Conservation (phyloP, 768 basidiomycete species). For the Clavulina sp. region DNA sequence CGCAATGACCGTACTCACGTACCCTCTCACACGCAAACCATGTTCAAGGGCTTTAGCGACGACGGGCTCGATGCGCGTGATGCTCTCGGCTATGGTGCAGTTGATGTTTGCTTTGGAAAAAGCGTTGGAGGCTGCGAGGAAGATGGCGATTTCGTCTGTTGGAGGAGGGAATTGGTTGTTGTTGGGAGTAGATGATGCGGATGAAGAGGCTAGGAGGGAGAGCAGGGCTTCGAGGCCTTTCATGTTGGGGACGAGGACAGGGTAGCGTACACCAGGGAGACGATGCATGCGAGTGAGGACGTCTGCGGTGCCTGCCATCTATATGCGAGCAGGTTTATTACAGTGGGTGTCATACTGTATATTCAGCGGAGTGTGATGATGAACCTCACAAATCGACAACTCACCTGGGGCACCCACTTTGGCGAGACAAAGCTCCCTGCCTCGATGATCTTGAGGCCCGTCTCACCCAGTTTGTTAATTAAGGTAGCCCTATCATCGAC, state of each 20-base stretch:
- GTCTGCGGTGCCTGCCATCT: slow-evolving; percentile 81
- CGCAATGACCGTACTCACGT: slow-evolving; percentile 57
- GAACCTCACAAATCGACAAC: slow-evolving; percentile 7
- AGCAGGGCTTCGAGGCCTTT: slow-evolving; percentile 58
- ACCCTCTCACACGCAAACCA: slow-evolving; percentile 59
- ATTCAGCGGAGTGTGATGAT: neutral
- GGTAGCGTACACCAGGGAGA: slow-evolving; percentile 40
- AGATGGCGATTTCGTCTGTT: slow-evolving; percentile 74
- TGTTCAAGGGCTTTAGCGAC: slow-evolving; percentile 37
- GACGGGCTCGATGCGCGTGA: slow-evolving; percentile 45
- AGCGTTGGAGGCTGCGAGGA: slow-evolving; percentile 74
- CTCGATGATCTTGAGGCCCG: slow-evolving; percentile 58
- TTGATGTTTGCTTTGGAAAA: slow-evolving; percentile 81
- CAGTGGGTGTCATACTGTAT: neutral
- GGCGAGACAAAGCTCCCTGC: slow-evolving; percentile 83
- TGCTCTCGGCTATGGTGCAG: slow-evolving; percentile 48
- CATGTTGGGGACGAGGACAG: slow-evolving; percentile 68
- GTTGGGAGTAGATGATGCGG: slow-evolving; percentile 20
- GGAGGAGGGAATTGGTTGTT: slow-evolving; percentile 27
- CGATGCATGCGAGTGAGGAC: slow-evolving; percentile 44
- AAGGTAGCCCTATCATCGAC: slow-evolving; percentile 63
- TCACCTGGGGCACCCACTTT: slow-evolving; percentile 83
- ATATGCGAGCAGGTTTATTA: neutral
- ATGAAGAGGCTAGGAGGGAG: slow-evolving; percentile 27
- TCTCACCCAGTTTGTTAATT: slow-evolving; percentile 49